Evolutionary conservation across 108 stramenopile genomes (phyloP).

Genomic region (Stephanodiscus triporus): DNA sequence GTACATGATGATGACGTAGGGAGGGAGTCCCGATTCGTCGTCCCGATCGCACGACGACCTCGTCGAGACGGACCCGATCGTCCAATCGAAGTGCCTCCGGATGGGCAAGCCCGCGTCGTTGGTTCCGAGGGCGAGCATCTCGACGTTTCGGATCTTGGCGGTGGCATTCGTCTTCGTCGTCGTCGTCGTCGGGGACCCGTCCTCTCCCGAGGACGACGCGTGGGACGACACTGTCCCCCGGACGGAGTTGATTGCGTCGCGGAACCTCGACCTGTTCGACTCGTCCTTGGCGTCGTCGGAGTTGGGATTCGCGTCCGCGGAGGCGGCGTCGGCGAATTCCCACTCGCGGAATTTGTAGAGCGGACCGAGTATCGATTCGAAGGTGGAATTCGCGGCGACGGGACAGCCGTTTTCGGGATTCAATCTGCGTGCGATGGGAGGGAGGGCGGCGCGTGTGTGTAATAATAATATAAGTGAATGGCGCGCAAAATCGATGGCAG

Average conservation of each 20-base stretch:
- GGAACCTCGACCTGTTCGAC: conserved; percentile 19
- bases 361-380: conserved; percentile 37
- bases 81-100: conserved; percentile 49
- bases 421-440: background rate
- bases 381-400: conserved; percentile 39
- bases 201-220: background rate
- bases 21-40: background rate
- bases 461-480: no score
- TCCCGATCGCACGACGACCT: background rate
- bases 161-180: background rate
- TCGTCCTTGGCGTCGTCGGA: background rate
- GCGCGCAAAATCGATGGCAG: no score
- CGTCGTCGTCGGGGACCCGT: conserved; percentile 1
- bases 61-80: conserved; percentile 28
- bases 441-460: no score
- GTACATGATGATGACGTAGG: conserved; percentile 30
- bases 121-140: conserved; percentile 48
- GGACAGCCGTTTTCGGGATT: conserved; percentile 15
- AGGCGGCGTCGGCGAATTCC: conserved; percentile 41
- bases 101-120: conserved; percentile 43
- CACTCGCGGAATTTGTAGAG: conserved; percentile 46
- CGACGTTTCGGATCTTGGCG: conserved; percentile 39
- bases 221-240: background rate
- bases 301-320: conserved; percentile 19
- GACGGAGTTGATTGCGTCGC: conserved; percentile 26